A percentile compares a stretch with the other conserved stretches of the same genome.
Evolutionary conservation across 164 flowering plant genomes (phyloP).

Genomic region (Aristolochia contorta): DNA sequence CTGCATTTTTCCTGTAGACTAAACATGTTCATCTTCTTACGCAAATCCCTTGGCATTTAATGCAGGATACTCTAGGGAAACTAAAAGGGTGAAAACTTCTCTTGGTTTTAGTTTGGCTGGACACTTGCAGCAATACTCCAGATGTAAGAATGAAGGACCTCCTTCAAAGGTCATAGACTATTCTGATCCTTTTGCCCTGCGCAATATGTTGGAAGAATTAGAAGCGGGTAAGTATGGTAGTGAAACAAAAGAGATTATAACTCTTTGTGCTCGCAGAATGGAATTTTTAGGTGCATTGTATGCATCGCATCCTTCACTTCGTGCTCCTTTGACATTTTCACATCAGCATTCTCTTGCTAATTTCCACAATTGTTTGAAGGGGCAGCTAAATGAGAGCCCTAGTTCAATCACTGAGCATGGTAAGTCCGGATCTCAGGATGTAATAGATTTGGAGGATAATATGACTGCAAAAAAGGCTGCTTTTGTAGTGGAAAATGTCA

Average conservation of each 20-base stretch:
- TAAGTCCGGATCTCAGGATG: neutral
- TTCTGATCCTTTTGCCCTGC: slow-evolving; percentile 28
- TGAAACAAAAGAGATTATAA: slow-evolving; percentile 33
- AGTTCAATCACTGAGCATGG: neutral
- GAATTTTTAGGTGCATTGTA: slow-evolving; percentile 5
- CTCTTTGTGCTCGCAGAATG: slow-evolving; percentile 16
- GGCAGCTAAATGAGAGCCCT: too few species aligned
- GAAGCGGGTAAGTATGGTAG: slow-evolving; percentile 35
- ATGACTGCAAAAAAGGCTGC: neutral
- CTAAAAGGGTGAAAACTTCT: slow-evolving; percentile 16
- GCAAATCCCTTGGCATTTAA: neutral
- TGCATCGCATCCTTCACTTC: slow-evolving; percentile 8
- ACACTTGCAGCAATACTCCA: slow-evolving; percentile 2
- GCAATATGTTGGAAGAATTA: slow-evolving; percentile 16
- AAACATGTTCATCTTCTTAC: slow-evolving; percentile 5
- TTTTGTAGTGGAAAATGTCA: neutral
- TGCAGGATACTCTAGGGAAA: slow-evolving; percentile 15
- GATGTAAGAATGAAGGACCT: neutral
- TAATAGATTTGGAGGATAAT: slow-evolving; percentile 23
- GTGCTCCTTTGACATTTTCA: neutral
- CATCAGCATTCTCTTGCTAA: neutral
- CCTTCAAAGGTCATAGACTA: slow-evolving; percentile 7
- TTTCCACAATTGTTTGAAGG: too few species aligned
- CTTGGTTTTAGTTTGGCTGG: slow-evolving; percentile 1
- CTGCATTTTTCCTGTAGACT: too few species aligned